phyloP scores from a whole-genome alignment of 345 rosid species.

The Zanthoxylum bungeanum region DNA sequence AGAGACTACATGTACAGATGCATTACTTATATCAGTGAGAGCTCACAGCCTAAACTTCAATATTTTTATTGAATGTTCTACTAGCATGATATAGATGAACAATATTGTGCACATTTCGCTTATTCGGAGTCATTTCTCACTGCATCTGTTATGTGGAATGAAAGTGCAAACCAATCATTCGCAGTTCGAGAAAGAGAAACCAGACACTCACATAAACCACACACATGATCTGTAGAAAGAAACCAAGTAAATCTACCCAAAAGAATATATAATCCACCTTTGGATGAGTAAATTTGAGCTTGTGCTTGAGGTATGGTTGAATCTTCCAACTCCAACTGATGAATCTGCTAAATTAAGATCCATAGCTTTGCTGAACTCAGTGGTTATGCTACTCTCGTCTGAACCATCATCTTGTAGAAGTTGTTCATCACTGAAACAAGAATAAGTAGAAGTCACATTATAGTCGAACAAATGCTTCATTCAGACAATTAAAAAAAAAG shows the following conservation, averaged over 20 bases:
- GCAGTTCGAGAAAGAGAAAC: neutral
- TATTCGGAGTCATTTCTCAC: neutral
- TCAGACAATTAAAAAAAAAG: neutral
- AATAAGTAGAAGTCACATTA: conserved; percentile 16
- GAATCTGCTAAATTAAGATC: conserved; percentile 64
- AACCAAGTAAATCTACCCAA: conserved; percentile 1
- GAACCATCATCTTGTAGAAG: conserved; percentile 83
- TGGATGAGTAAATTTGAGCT: conserved; percentile 46
- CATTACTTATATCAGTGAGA: neutral
- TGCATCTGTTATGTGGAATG: neutral
- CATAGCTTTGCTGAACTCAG: conserved; percentile 68
- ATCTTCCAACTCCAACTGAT: conserved; percentile 46
- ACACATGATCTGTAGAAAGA: neutral
- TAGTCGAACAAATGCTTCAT: neutral
- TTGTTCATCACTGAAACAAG: conserved; percentile 69
- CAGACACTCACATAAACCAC: neutral
- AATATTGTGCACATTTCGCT: neutral
- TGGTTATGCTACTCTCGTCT: conserved; percentile 48
- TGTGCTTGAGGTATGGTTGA: conserved; percentile 39
- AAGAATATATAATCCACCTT: conserved; percentile 41
- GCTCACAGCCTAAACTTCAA: neutral
- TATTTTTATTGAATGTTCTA: neutral
- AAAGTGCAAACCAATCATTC: neutral
- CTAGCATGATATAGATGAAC: neutral
- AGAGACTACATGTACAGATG: neutral